Base-by-base conservation (phyloP, 345 rosid species). In the Tarenaya hassleriana region DNA sequence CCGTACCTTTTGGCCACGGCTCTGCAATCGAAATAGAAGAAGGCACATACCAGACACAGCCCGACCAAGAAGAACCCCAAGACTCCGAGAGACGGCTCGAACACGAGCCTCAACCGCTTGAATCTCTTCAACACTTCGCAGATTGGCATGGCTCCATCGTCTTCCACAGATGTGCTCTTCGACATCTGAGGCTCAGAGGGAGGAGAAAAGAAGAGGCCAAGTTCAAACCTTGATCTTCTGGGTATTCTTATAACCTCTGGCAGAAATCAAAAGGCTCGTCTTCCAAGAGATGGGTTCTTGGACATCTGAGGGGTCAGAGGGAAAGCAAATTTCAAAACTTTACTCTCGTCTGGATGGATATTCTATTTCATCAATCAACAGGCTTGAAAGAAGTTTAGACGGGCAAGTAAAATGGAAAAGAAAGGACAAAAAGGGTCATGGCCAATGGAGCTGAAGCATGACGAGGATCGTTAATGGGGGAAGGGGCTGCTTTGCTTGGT, bases 11-110 rank as follows among this genome's bases (percentile, higher is more conserved):
- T 61, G 49, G 67, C 66, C 7, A 69, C 78, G 7, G 61, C 63
- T 70, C 67, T 63, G 75, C 72, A 83, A 63, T 86, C 94, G 63
- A 78, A 71, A 78, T 79, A 89, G 70, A 79, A 75, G 62, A 86
- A 76, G 68, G 81, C 69, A 45, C 71, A 77, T 67, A 83, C 66
- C 52, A 83, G 69, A 50, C 74, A 77, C 39, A 80, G 50, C 16
- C 79, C 73, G 3, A 76, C 75, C 11, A 87, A 54, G 63, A 86
- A 73, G 69, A 84, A 84, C 16, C 88, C 88, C 65, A 82, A 69
- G 43, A 80, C 60, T 14, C 91, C 79, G 7, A 80, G 37, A 33
- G 84, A 90, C 1, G 88, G 91, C 69, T 87, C 96, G 38, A 79
- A 46, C 0, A 69, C 69, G 38, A 76, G 74, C 63, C 72, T 69